Percentiles rank a stretch among this genome's conserved stretches.
Conservation (phyloP, 2,329 filamentous ascomycete species). For the Stagonosporopsis vannaccii region DNA sequence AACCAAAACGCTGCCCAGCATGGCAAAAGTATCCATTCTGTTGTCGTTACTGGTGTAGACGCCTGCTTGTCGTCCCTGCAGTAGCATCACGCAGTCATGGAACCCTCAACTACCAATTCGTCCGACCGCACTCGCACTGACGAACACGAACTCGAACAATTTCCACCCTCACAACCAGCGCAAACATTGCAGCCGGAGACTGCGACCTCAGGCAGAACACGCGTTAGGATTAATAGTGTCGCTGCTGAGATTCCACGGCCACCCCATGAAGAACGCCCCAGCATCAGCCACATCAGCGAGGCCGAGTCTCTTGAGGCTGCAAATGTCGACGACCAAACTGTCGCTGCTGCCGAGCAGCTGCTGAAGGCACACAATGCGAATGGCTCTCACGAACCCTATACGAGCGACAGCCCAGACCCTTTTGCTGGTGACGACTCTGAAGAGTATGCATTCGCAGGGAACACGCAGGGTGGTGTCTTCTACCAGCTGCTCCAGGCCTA, state of each 20-base stretch:
- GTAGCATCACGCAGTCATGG: slow-evolving; percentile 24
- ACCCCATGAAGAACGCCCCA: slow-evolving; percentile 6
- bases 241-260: slow-evolving; percentile 31
- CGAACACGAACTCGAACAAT: slow-evolving; percentile 4
- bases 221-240: slow-evolving; percentile 41
- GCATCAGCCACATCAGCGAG: slow-evolving; percentile 25
- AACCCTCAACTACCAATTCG: slow-evolving; percentile 24
- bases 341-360: slow-evolving; percentile 33
- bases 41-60: neutral
- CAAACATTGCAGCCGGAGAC: slow-evolving; percentile 23
- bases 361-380: slow-evolving; percentile 28
- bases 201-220: slow-evolving; percentile 18
- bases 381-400: slow-evolving; percentile 3
- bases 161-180: slow-evolving; percentile 11
- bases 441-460: slow-evolving; percentile 37
- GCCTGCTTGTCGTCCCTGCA: slow-evolving; percentile 4
- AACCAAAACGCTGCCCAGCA: slow-evolving; percentile 3
- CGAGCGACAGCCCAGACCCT: slow-evolving; percentile 1
- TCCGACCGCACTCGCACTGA: slow-evolving; percentile 21
- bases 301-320: slow-evolving; percentile 17
- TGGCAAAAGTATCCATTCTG: neutral
- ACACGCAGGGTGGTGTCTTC: slow-evolving; percentile 39
- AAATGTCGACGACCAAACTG: slow-evolving; percentile 20
- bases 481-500: slow-evolving; percentile 45
- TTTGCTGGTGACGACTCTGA: slow-evolving; percentile 24